A percentile compares a stretch with the other conserved stretches of the same genome.
Evolutionary conservation across 495 filamentous ascomycete species (phyloP).

Genomic region (Daldinia grandis): DNA sequence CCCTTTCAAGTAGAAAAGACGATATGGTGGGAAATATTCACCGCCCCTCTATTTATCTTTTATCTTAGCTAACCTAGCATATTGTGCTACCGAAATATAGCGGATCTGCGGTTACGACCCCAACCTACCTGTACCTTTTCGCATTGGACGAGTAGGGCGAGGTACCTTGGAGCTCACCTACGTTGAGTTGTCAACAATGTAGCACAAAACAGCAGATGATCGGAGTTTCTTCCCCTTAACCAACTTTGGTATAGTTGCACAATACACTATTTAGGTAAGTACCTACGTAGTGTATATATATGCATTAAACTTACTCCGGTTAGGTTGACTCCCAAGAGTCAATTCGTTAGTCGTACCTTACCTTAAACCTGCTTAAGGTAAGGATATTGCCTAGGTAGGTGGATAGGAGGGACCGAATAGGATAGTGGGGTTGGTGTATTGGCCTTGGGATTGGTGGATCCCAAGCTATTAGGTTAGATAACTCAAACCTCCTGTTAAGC

Average conservation of each 20-base stretch:
- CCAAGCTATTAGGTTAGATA: neutral
- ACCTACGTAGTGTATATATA: no score
- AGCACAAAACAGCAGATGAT: neutral
- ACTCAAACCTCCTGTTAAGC: no score
- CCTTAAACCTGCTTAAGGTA: neutral
- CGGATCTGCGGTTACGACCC: neutral
- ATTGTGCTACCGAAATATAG: constrained; percentile 5
- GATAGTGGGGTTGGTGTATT: constrained; percentile 19
- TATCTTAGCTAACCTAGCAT: neutral
- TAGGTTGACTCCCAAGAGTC: neutral
- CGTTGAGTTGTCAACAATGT: neutral
- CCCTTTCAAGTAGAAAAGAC: neutral
- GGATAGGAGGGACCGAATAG: no score
- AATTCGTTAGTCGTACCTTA: neutral
- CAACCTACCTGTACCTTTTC: neutral
- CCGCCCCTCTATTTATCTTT: constrained; percentile 34
- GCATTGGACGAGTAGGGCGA: neutral
- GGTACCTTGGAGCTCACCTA: neutral
- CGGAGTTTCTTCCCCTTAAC: constrained; percentile 9
- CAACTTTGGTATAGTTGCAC: neutral
- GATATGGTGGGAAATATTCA: constrained; percentile 19
- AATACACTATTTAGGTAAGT: no score
- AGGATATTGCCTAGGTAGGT: constrained; percentile 12
- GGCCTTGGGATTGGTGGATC: constrained; percentile 24
- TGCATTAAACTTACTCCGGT: constrained; percentile 1